Percentiles rank a stretch among this genome's conserved stretches.
Conservation (phyloP, 495 filamentous ascomycete species). For the Penicillium alfredii region DNA sequence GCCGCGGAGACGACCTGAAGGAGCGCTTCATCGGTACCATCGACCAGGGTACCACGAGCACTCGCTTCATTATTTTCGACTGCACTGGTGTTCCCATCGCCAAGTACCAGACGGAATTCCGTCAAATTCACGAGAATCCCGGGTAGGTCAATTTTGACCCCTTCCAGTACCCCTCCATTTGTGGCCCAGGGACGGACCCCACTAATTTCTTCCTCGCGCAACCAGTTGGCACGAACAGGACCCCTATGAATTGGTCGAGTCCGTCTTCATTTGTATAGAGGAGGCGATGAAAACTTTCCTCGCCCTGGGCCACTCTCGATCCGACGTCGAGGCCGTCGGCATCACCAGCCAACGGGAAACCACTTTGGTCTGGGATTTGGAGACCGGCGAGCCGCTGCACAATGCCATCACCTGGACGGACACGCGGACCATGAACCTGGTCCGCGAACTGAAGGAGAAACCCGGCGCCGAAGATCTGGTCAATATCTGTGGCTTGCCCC, state of each 20-base stretch:
- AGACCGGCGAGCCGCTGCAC: slow-evolving; percentile 78
- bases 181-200: slow-evolving; percentile 1
- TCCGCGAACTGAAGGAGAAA: slow-evolving; percentile 69
- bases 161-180: slow-evolving; percentile 4
- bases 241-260: slow-evolving; percentile 68
- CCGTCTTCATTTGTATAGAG: slow-evolving; percentile 81
- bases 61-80: slow-evolving; percentile 90
- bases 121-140: slow-evolving; percentile 79
- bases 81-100: slow-evolving; percentile 71
- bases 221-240: slow-evolving; percentile 93
- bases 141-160: slow-evolving; percentile 64
- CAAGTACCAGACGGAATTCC: slow-evolving; percentile 87
- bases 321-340: slow-evolving; percentile 77
- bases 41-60: slow-evolving; percentile 90
- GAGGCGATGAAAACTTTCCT: slow-evolving; percentile 69
- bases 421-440: slow-evolving; percentile 72
- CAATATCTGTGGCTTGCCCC: slow-evolving; percentile 75
- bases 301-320: slow-evolving; percentile 60
- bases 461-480: slow-evolving; percentile 62
- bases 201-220: slow-evolving; percentile 7
- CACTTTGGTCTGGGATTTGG: slow-evolving; percentile 81
- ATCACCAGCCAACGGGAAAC: slow-evolving; percentile 97
- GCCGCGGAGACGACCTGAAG: slow-evolving; percentile 30
- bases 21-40: slow-evolving; percentile 64
- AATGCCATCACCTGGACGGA: slow-evolving; percentile 95